These are phyloP conservation scores for Babesia gibsoni DNA, from an alignment of 169 alveolate species.

Conservation along the genomic window DNA sequence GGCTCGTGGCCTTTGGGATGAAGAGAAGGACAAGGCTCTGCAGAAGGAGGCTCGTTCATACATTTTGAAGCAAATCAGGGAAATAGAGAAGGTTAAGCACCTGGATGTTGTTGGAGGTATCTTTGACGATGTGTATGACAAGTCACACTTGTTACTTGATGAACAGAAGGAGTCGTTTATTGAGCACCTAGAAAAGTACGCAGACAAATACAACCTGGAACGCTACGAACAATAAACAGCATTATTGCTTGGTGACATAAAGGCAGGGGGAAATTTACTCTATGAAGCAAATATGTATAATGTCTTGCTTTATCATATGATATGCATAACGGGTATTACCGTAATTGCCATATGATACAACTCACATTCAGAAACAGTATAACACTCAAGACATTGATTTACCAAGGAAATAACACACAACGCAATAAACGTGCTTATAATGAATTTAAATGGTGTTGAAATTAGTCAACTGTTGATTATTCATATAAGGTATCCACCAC, in stretches of 20 bases:
- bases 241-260: too few species aligned
- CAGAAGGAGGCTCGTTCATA: constrained; percentile 72
- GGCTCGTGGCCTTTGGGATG: constrained; percentile 65
- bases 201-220: constrained; percentile 69
- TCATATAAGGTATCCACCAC: constrained; percentile 34
- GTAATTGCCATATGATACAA: too few species aligned
- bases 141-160: constrained; percentile 74
- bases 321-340: too few species aligned
- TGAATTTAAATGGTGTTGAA: too few species aligned
- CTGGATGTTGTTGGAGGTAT: constrained; percentile 69
- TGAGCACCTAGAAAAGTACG: constrained; percentile 71
- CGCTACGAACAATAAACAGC: neutral
- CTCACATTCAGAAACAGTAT: too few species aligned
- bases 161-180: constrained; percentile 67
- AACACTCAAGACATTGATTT: too few species aligned
- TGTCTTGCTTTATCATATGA: too few species aligned
- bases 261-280: too few species aligned
- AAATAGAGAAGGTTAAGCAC: constrained; percentile 67
- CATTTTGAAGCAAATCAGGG: constrained; percentile 73
- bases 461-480: too few species aligned
- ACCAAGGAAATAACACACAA: too few species aligned
- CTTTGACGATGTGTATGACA: constrained; percentile 89
- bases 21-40: constrained; percentile 64
- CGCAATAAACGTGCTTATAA: too few species aligned
- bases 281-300: too few species aligned